A percentile compares a stretch with the other conserved stretches of the same genome.
Conservation (phyloP, 805 yeast genomes). For the Spathaspora boniae region DNA sequence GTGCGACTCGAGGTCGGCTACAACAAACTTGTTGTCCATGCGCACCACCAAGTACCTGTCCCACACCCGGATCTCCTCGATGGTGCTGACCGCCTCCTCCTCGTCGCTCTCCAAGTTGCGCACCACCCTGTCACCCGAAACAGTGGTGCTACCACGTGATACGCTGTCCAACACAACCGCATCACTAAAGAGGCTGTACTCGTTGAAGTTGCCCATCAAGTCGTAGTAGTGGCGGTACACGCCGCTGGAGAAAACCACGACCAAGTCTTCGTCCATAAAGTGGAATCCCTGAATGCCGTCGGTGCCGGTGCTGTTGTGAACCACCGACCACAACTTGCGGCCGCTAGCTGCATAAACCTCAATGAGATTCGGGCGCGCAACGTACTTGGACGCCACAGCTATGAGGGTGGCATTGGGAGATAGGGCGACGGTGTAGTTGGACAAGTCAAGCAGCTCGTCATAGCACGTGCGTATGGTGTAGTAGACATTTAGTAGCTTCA, state of each 20-base stretch:
- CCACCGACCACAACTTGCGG: slow-evolving; percentile 29
- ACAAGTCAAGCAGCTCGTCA: slow-evolving; percentile 45
- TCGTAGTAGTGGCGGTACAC: slow-evolving; percentile 58
- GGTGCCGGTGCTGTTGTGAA: slow-evolving; percentile 40
- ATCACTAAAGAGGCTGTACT: slow-evolving; percentile 30
- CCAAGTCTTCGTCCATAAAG: slow-evolving; percentile 50
- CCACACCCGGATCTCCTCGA: slow-evolving; percentile 29
- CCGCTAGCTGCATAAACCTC: slow-evolving; percentile 37
- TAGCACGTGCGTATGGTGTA: slow-evolving; percentile 62
- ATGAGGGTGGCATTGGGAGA: slow-evolving; percentile 55
- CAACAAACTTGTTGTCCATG: slow-evolving; percentile 29
- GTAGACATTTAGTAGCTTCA: slow-evolving; percentile 65
- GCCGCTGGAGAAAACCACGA: slow-evolving; percentile 53
- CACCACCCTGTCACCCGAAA: slow-evolving; percentile 24
- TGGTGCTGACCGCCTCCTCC: slow-evolving; percentile 25
- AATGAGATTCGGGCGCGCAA: slow-evolving; percentile 32
- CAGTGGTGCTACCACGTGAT: slow-evolving; percentile 1
- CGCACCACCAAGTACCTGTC: slow-evolving; percentile 43
- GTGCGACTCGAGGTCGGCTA: slow-evolving; percentile 38
- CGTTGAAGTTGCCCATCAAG: slow-evolving; percentile 64
- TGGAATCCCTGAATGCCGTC: slow-evolving; percentile 54
- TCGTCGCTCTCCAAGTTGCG: slow-evolving; percentile 32
- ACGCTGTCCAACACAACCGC: slow-evolving; percentile 16
- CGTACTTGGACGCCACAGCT: slow-evolving; percentile 44
- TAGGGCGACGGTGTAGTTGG: slow-evolving; percentile 43